Evolutionary conservation across 1,284 basidiomycete species (phyloP), one percentile per base, ranked within the genome.

Genomic region (Uromyces viciae-fabae): DNA sequence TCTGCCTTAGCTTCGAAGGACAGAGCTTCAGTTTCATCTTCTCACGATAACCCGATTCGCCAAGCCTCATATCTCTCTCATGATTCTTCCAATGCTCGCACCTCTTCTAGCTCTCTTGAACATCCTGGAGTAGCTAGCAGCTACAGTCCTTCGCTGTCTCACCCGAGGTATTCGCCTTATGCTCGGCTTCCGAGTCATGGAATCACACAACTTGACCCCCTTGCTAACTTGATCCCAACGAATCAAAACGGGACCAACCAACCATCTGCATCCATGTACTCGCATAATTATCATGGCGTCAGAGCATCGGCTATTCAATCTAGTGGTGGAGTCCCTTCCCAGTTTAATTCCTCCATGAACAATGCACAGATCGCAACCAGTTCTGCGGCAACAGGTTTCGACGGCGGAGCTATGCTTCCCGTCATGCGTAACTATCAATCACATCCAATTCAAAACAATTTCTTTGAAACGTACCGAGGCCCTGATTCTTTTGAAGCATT

Each of bases 121-220:
- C 25, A 49, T 31, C 31, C 46, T 31, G 69, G 71, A 14, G 19
- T 58, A 4, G 36, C 62, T 15, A 42, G 40, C 17, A 60, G n/a
- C 43, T 74, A 81, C 28, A 31, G 42, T 7, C 22, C 76, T 11
- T 38, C 54, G 25, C 9, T 52, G 28, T 28, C 78, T 22, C 78
- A 81, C 64, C n/a, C 69, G 3, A 49, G 78, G 54, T 81, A 81
- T 72, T 81, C 78, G 33, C 78, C 78, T 17, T 81, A 81, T 46
- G 58, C 42, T 33, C 78, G 78, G 33, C 56, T 31, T 11, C 71
- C 78, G n/a, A 64, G 71, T 56, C 78, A 81, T 36, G 69, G 71
- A 54, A 73, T 74, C 71, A 81, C 58, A 22, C 78, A 81, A 60
- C 38, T 81, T 4, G 78, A 81, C 1, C 78, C 78, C 52, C 49